Base-by-base conservation (phyloP, 768 basidiomycete genomes). In the Panaeolus papilionaceus region DNA sequence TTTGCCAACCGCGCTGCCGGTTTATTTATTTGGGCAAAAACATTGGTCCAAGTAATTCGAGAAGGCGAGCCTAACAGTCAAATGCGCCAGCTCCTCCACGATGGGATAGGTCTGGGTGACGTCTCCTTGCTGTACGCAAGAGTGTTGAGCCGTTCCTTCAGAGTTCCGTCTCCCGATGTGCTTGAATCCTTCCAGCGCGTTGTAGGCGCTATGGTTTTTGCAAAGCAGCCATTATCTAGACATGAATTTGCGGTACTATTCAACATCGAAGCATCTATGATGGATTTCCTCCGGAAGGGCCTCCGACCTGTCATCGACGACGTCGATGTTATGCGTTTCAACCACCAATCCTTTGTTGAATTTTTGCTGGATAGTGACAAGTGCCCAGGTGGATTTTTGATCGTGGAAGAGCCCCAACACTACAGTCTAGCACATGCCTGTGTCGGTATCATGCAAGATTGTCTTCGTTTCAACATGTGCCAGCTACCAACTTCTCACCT, bases 381-480 rank as follows among this genome's bases (percentile, higher is more conserved):
- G 38, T 71, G 73, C 61, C 69, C 69, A 5, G 20, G 23, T 2
- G 20, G 5, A 3, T 77, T 75, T 62, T 62, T 63, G 33, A 70
- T 77, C 20, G 58, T 73, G 28, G 61, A 51, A 11, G 16, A 38
- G 4, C 33, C 23, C 6, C 71, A 75, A 38, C 72, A 79, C 20
- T 44, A 42, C 1, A 45, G 66, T 26, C 70, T 81, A 0, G 71
- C 74, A 4, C 44, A 64, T 7, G 68, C 70, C 12, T 75, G 71
- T 10, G 62, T 82, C 7, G 42, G 61, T 4, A 64, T 75, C 16
- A 77, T 81, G 81, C 68, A 75, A 11, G 38, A 64, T 28, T 63
- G 68, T 7, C 73, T 82, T 10, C 66, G 67, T 61, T 82, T 82
- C 70, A 79, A 82, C 65, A 79, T 82, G 33, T 78, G 76, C 68